Percentiles rank a stretch among this genome's conserved stretches.
Evolutionary conservation across 345 rosid species (phyloP).

Genomic region (Raphanus sativus): DNA sequence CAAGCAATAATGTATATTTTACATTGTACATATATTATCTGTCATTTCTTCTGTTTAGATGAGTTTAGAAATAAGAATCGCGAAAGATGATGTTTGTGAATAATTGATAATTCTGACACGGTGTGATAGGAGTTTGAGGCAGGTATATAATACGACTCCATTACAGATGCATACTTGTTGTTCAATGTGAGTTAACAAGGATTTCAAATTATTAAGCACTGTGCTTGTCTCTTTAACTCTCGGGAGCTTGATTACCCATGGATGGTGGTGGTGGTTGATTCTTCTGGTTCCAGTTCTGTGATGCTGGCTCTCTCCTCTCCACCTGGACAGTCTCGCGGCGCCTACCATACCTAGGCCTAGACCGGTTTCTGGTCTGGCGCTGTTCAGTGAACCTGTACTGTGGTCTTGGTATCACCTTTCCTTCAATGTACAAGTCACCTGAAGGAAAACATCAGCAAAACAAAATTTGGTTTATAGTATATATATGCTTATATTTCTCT

Average conservation of each 20-base stretch:
- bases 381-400: slow-evolving; percentile 63
- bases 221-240: neutral
- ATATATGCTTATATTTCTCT: neutral
- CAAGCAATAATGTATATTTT: too few species aligned
- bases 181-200: neutral
- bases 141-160: too few species aligned
- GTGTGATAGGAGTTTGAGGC: too few species aligned
- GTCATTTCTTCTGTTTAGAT: too few species aligned
- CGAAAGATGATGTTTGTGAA: too few species aligned
- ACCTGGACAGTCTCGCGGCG: slow-evolving; percentile 78
- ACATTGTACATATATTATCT: too few species aligned
- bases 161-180: too few species aligned
- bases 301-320: slow-evolving; percentile 55
- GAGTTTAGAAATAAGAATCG: too few species aligned
- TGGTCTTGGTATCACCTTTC: slow-evolving; percentile 91
- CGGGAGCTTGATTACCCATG: slow-evolving; percentile 36
- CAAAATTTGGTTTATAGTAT: neutral
- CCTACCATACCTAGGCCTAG: slow-evolving; percentile 68
- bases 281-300: slow-evolving; percentile 39
- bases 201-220: neutral
- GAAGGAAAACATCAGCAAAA: slow-evolving; percentile 10
- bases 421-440: slow-evolving; percentile 86
- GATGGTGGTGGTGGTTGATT: slow-evolving; percentile 28
- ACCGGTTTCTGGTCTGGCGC: slow-evolving; percentile 53
- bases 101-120: too few species aligned